Conservation (phyloP, 2,329 filamentous ascomycete species). For the Dissoconium aciculare region DNA sequence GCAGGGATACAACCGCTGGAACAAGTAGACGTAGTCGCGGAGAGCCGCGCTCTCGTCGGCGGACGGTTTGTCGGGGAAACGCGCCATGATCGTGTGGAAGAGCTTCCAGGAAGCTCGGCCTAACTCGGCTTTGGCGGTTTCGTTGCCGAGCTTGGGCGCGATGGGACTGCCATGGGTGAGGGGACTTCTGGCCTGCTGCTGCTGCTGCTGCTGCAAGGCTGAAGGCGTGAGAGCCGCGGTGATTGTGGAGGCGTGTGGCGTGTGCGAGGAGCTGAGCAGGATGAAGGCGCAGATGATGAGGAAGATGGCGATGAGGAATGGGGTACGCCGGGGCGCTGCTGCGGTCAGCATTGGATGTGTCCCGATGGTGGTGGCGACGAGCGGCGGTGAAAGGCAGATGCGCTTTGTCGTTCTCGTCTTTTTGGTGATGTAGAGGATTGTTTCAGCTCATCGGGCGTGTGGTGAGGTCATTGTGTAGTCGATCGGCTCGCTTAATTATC, state of each 20-base stretch:
- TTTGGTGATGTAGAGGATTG: too few species aligned
- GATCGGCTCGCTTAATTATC: too few species aligned
- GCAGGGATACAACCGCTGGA: constrained; percentile 50
- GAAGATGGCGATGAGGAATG: constrained; percentile 40
- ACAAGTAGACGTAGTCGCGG: constrained; percentile 46
- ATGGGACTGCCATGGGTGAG: constrained; percentile 54
- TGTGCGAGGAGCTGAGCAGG: constrained; percentile 8
- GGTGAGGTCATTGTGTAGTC: too few species aligned
- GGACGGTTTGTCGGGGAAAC: constrained; percentile 48
- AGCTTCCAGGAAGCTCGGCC: constrained; percentile 52
- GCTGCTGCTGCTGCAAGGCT: constrained; percentile 10
- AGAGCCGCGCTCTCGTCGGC: constrained; percentile 45
- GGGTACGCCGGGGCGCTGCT: too few species aligned
- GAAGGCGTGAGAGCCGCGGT: constrained; percentile 4
- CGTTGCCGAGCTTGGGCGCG: constrained; percentile 69
- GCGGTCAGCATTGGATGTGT: too few species aligned
- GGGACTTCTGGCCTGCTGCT: constrained; percentile 15
- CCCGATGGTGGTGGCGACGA: too few species aligned
- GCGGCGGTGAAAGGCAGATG: too few species aligned
- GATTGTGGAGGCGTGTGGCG: constrained; percentile 11
- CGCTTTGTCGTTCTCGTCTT: too few species aligned
- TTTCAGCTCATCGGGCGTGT: too few species aligned
- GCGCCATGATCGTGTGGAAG: constrained; percentile 51
- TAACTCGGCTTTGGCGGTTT: constrained; percentile 57
- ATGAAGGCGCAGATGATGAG: constrained; percentile 41